Conservation (phyloP, 192 early-diverging fungal species). For the Backusella circina region DNA sequence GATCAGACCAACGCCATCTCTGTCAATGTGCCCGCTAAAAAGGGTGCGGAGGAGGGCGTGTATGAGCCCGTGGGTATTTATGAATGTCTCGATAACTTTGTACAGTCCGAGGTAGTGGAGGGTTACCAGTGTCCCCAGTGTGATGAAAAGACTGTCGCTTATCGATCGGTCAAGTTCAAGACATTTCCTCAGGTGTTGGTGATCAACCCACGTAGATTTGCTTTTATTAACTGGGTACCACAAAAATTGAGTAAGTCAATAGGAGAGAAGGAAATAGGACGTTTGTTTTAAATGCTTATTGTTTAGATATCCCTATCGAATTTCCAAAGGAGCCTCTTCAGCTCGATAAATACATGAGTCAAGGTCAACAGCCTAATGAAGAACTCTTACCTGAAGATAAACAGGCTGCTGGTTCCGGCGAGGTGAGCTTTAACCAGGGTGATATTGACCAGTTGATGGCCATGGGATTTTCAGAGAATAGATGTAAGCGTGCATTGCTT, state of each 20-base stretch:
- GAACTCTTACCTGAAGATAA: conserved; percentile 73
- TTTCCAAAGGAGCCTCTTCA: conserved; percentile 51
- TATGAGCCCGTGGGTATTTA: conserved; percentile 58
- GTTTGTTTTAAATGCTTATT: not conserved
- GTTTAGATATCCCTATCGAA: conserved; percentile 53
- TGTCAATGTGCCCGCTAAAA: conserved; percentile 70
- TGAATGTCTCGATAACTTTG: conserved; percentile 64
- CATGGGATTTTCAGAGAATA: conserved; percentile 91
- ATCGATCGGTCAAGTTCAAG: conserved; percentile 49
- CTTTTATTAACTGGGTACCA: conserved; percentile 81
- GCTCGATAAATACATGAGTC: conserved; percentile 67
- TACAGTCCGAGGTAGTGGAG: conserved; percentile 50
- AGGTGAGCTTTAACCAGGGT: conserved; percentile 56
- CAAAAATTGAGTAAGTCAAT: conserved; percentile 48
- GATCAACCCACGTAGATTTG: conserved; percentile 70
- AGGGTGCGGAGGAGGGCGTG: not conserved
- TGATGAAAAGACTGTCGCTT: conserved; percentile 51
- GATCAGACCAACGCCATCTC: conserved; percentile 51
- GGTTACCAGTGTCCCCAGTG: conserved; percentile 62
- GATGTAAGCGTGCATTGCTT: conserved; percentile 80
- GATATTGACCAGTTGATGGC: conserved; percentile 76
- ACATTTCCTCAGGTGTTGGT: conserved; percentile 76
- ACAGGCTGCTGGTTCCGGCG: not conserved
- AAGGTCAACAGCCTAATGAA: conserved; percentile 66
- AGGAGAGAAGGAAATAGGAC: not conserved